Percentiles rank a stretch among this genome's conserved stretches.
phyloP scores from a whole-genome alignment of 1,139 yeast species.

The Magnusiomyces paraingens region DNA sequence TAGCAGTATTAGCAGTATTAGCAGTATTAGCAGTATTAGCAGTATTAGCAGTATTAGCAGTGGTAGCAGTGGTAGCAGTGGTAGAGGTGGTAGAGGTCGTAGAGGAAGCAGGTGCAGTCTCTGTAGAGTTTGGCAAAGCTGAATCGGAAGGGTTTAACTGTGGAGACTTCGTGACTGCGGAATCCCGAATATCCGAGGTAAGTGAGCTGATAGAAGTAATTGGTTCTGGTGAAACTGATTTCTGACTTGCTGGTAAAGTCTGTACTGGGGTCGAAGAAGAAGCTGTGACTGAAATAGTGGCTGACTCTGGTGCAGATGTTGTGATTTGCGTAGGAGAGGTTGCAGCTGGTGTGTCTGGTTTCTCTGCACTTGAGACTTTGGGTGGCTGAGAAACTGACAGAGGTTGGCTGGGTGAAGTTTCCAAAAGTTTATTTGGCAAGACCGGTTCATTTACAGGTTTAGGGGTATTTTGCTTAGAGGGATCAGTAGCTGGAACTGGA shows the following conservation, averaged over 20 bases:
- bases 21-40: no score
- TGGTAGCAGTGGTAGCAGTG: neutral
- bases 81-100: neutral
- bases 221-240: no score
- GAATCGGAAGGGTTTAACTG: neutral
- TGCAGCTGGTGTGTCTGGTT: slow-evolving; percentile 3
- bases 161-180: neutral
- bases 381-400: neutral
- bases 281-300: neutral
- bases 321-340: neutral
- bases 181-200: no score
- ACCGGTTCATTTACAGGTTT: no score
- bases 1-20: no score
- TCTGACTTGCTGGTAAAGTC: neutral
- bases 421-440: no score
- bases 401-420: no score
- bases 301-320: neutral
- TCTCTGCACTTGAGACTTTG: slow-evolving; percentile 2
- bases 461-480: no score
- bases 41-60: no score
- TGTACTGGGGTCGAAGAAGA: neutral
- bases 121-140: neutral
- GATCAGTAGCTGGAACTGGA: no score
- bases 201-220: no score
- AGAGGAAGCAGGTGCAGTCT: neutral